Conservation (phyloP, 2,329 filamentous ascomycete species). For the Chaetoscypha palmicola region DNA sequence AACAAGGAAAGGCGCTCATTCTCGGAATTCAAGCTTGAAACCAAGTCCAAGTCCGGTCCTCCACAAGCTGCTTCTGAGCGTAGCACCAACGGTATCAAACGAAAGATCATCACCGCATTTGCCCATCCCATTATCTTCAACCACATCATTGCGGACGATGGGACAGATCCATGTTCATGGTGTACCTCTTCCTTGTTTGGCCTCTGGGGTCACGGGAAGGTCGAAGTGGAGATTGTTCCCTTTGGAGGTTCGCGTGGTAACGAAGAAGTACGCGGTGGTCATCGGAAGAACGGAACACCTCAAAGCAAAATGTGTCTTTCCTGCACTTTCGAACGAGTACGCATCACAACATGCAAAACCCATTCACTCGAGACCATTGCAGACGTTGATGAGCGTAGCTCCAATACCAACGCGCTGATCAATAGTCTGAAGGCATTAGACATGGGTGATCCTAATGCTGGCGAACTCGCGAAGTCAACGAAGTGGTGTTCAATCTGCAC, state of each 20-base stretch:
- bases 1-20: too few relatives aligned
- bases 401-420: constrained; percentile 6
- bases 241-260: constrained; percentile 10
- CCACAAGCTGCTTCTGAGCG: too few relatives aligned
- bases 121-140: constrained; percentile 28
- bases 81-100: neutral
- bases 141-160: constrained; percentile 10
- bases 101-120: constrained; percentile 24
- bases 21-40: too few relatives aligned
- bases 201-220: constrained; percentile 18
- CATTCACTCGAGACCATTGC: constrained; percentile 12
- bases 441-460: constrained; percentile 4
- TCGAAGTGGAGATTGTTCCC: constrained; percentile 18
- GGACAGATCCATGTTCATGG: constrained; percentile 18
- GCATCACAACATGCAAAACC: constrained; percentile 17
- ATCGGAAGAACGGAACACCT: too few relatives aligned
- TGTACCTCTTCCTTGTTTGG: constrained; percentile 24
- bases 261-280: too few relatives aligned
- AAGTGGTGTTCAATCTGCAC: constrained; percentile 27
- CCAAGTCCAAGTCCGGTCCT: too few relatives aligned
- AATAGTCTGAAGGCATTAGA: constrained; percentile 9
- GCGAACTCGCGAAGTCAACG: constrained; percentile 10
- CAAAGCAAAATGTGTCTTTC: constrained; percentile 22
- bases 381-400: constrained; percentile 12
- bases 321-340: constrained; percentile 20